Evolutionary conservation across 768 basidiomycete genomes (phyloP), one percentile per base, ranked within the genome.

Genomic region (Leccinellum luteum): DNA sequence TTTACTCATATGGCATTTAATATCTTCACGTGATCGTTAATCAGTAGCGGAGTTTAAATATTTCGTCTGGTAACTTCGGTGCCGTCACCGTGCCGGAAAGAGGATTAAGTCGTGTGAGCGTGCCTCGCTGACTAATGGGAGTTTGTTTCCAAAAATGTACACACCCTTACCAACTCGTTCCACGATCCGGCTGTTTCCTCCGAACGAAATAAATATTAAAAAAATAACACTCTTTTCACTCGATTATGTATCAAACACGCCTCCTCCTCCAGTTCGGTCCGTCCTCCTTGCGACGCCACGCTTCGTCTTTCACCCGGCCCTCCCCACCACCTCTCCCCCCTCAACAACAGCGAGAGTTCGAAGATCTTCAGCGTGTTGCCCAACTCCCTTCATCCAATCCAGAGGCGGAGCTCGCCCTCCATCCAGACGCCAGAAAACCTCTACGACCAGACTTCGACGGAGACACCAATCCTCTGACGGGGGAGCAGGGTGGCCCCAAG

Each of bases 401-500:
- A 2, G 79, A 77, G 51, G 62, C 73, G 38, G 74, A 78, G 28
- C 74, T 80, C 19, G 75, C 82, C 2, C 66, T 83, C 45, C 90
- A 93, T 65, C 89, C 90, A 2, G 90, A 94, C 66, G 83, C 87
- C 0, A 83, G 79, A 23, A 69, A 71, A 15, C 82, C 85, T 1
- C 57, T 86, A 23, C 74, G 76, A 19, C 78, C 85, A 10, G 86
- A 90, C 62, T 94, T 94, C 64, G 84, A 89, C 56, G 94, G 93
- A 19, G 86, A 93, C 45, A 71, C 78, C 35, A 94, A 96, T 64
- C 94, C 93, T 1, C 63, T 63, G 2, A 96, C 94, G 3, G 94
- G 94, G 13, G 94, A 96, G 72, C 74, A 81, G 48, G 92, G 90
- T 0, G 94, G 94, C 0, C 94, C 94, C 21, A 95, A 94, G 76